Evolutionary conservation across 164 flowering plant genomes (phyloP).

Genomic region (Stephania cephalantha): DNA sequence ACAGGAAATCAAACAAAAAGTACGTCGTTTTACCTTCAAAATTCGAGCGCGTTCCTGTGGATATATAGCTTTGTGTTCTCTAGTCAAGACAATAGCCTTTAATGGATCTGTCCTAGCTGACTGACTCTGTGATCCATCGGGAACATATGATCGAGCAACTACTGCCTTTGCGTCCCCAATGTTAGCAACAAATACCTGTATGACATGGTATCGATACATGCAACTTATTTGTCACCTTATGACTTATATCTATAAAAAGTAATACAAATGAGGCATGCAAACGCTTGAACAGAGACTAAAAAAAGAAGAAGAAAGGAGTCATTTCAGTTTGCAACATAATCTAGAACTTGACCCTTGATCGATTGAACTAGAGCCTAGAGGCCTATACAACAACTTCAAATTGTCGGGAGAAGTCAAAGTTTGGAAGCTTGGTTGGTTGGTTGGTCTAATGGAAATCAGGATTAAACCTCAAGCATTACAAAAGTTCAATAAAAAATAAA

Average conservation of each 20-base stretch:
- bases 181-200: conserved; percentile 82
- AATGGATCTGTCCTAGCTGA: conserved; percentile 30
- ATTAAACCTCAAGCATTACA: too few relatives aligned
- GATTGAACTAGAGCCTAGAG: too few relatives aligned
- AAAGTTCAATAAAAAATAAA: too few relatives aligned
- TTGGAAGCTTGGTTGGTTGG: too few relatives aligned
- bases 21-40: conserved; percentile 44
- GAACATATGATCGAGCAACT: conserved; percentile 49
- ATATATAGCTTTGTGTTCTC: conserved; percentile 93
- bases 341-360: too few relatives aligned
- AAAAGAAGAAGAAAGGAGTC: too few relatives aligned
- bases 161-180: conserved; percentile 96
- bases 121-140: conserved; percentile 30
- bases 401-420: too few relatives aligned
- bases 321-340: too few relatives aligned
- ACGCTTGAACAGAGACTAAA: too few relatives aligned
- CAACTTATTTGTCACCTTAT: background rate
- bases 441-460: too few relatives aligned
- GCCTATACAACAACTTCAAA: too few relatives aligned
- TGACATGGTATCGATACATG: background rate
- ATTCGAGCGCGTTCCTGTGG: conserved; percentile 88
- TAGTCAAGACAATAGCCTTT: conserved; percentile 83
- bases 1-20: background rate
- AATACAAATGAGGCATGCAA: background rate
- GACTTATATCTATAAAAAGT: background rate